Evolutionary conservation across 2,329 filamentous ascomycete genomes (phyloP), one percentile per base, ranked within the genome.

Genomic region (Cladosporium austrohemisphaericum): DNA sequence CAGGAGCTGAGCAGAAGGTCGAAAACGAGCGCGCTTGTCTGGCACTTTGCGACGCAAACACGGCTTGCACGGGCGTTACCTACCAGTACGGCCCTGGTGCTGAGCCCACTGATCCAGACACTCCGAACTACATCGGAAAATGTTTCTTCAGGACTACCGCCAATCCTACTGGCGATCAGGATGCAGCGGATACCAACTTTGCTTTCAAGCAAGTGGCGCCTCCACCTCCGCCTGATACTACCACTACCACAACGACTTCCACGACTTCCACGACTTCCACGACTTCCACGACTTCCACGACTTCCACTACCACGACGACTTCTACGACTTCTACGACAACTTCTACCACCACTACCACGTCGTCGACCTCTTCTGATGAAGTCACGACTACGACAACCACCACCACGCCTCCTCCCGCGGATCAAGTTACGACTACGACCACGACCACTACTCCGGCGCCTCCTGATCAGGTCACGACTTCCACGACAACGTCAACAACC

Each of bases 71-170:
- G 3, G 36, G 35, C 3, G n/a, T 37, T 3, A 16, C 16, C 35
- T 37, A 37, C 35, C 22, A 37, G 5, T 13, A 14, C 9, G 19
- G 18, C n/a, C 11, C n/a, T 10, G 4, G 10, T 26, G 29, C 19
- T 16, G 38, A 41, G 11, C 18, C 45, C 5, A 26, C 6, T 6
- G 25, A 26, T 26, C 6, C 6, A 11, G 6, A 26, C 6, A 26
- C 25, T 6, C 11, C 25, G 6, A 6, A 6, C 6, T 6, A 6
- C 11, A 6, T 26, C 25, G 25, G 25, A 26, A 26, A 11, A 11
- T 52, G 49, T 35, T 37, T 22, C 45, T 23, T 16, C 19, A 49
- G 37, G 18, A 19, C 45, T 2, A 41, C 49, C n/a, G 43, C 43
- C 1, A 49, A 52, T 25, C 45, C 45, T 29, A 45, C 33, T 4